phyloP scores from a whole-genome alignment of 768 basidiomycete species.

The Suillus variegatus region DNA sequence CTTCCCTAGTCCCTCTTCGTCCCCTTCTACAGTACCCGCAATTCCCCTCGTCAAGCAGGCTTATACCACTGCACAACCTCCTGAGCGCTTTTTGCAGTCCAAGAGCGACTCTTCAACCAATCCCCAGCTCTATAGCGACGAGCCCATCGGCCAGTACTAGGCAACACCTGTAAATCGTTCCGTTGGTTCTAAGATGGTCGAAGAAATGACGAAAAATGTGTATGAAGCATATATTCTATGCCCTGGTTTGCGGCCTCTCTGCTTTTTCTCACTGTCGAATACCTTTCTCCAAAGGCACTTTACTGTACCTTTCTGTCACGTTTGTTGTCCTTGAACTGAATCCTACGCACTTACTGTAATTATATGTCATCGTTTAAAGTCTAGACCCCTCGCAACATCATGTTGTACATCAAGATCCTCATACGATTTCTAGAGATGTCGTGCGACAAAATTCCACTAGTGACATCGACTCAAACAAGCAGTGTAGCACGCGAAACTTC shows the following conservation, averaged over 20 bases:
- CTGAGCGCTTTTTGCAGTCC: background rate
- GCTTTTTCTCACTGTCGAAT: background rate
- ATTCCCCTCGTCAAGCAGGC: background rate
- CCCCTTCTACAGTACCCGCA: background rate
- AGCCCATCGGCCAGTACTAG: background rate
- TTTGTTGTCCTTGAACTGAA: background rate
- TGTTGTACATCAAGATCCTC: background rate
- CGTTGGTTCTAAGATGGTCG: background rate
- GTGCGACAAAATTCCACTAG: background rate
- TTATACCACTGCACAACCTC: background rate
- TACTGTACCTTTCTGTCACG: background rate
- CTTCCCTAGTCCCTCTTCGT: background rate
- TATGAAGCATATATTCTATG: background rate
- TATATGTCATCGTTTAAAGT: background rate
- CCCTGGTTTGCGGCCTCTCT: background rate
- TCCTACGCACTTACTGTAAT: background rate
- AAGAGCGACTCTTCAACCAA: conserved; percentile 1
- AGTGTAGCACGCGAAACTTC: background rate
- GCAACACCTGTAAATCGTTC: background rate
- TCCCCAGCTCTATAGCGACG: background rate
- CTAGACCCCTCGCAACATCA: background rate
- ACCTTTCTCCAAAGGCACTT: background rate
- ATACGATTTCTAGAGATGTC: background rate
- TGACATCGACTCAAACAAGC: background rate
- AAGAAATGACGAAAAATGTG: background rate